Base-by-base conservation (phyloP, 306 rosid species). In the Malus orientalis region DNA sequence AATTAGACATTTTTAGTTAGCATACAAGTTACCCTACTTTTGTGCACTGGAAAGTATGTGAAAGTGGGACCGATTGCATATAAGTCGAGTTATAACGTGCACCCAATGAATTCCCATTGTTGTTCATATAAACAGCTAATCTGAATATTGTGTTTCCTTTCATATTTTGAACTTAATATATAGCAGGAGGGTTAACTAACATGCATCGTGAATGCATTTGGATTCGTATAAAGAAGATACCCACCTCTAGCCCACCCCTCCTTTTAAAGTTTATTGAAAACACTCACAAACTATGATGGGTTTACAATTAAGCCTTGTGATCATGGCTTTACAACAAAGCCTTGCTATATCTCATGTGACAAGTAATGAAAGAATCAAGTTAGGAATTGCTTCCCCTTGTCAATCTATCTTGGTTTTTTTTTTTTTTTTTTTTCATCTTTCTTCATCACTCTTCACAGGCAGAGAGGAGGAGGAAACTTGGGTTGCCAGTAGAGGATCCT, bases 391-490 rank as follows among this genome's bases (percentile, higher is more conserved):
- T 63, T 18, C 7, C 6, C 23, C 42, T 63, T 30, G 4, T 63
- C 68, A 63, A 53, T 32, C 13, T 32, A 20, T 54, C 53, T 36
- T 33, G 12, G 7, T 71, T 11, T 59, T 14, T 47, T 4, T 14
- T 47, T 25, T 13, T 33, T 11, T 59, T 47, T 47, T 14, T 47
- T 53, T 73, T 29, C 4, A 55, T 60, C 18, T 75, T 76, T 74
- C 62, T 74, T 16, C 73, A 79, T 68, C 18, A 67, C 60, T 62
- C 30, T 69, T 85, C 81, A 76, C 84, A 91, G 98, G 96, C 96
- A 51, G 98, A 91, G 85, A 95, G 98, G 84, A 92, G 97, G 85
- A 84, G 93, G 69, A 86, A 75, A 81, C 97, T 92, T 80, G 98
- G 99, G 70, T 84, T 95, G 87, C 90, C 97, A 67, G 82, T 93